Conservation (phyloP, 768 basidiomycete genomes). For the Guyanaporus albipodus region DNA sequence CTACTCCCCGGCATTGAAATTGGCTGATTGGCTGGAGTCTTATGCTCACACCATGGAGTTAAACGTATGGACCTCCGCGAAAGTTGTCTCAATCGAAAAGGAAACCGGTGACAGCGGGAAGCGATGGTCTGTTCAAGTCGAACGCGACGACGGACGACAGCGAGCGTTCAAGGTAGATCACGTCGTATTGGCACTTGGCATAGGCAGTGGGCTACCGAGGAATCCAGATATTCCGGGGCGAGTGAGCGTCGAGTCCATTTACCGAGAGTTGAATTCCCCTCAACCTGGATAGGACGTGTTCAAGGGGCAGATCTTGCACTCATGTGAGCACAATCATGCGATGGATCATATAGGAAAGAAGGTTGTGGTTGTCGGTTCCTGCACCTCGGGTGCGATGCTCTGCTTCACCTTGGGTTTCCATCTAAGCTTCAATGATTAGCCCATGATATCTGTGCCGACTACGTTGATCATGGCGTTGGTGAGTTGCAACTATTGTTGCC, state of each 20-base stretch:
- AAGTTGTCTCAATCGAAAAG: constrained; percentile 24
- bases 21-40: constrained; percentile 65
- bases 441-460: constrained; percentile 50
- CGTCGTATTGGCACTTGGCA: constrained; percentile 47
- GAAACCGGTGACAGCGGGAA: constrained; percentile 31
- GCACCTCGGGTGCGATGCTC: constrained; percentile 49
- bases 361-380: constrained; percentile 64
- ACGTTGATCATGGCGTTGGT: constrained; percentile 43
- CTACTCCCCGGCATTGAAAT: constrained; percentile 49
- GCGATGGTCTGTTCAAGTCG: constrained; percentile 43
- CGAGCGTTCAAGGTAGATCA: constrained; percentile 45
- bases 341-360: constrained; percentile 62
- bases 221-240: constrained; percentile 44
- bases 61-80: constrained; percentile 58
- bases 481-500: constrained; percentile 9
- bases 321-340: constrained; percentile 50
- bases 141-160: constrained; percentile 32
- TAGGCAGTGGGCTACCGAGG: constrained; percentile 42
- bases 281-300: constrained; percentile 44
- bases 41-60: constrained; percentile 60
- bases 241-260: constrained; percentile 24
- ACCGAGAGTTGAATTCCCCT: neutral
- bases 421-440: constrained; percentile 22
- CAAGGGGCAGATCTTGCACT: constrained; percentile 62
- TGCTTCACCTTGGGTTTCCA: neutral